Percentiles rank a stretch among this genome's conserved stretches.
Evolutionary conservation across 257 asterid genomes (phyloP).

Genomic region (Solanum bulbocastanum): DNA sequence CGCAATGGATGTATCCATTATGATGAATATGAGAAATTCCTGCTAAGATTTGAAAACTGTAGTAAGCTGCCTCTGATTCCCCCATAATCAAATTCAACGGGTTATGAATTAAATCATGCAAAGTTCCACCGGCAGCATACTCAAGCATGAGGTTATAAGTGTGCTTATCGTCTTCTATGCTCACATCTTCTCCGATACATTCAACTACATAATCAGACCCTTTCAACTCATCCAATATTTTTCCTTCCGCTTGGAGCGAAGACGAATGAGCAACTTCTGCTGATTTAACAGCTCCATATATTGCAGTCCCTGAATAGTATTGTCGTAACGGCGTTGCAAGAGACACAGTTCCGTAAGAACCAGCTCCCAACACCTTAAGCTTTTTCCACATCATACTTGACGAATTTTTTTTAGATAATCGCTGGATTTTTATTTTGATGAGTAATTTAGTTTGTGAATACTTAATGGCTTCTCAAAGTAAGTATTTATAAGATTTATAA

Average conservation of each 20-base stretch:
- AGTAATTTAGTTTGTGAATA: background rate
- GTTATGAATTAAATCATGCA: background rate
- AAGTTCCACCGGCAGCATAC: background rate
- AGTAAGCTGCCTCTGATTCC: background rate
- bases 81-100: background rate
- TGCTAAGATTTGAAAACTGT: background rate
- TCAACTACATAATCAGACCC: background rate
- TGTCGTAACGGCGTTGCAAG: background rate
- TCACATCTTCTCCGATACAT: background rate
- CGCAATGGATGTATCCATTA: background rate
- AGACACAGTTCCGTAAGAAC: background rate
- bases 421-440: too few relatives aligned
- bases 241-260: background rate
- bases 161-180: background rate
- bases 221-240: background rate
- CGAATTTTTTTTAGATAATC: too few relatives aligned
- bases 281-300: background rate
- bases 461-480: background rate
- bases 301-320: background rate
- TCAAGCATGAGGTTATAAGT: background rate
- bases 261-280: background rate
- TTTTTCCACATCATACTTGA: background rate
- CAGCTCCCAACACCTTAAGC: background rate
- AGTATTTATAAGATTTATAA: background rate
- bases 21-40: background rate